Conservation (phyloP, 768 basidiomycete species). For the Rhizopogon vinicolor region DNA sequence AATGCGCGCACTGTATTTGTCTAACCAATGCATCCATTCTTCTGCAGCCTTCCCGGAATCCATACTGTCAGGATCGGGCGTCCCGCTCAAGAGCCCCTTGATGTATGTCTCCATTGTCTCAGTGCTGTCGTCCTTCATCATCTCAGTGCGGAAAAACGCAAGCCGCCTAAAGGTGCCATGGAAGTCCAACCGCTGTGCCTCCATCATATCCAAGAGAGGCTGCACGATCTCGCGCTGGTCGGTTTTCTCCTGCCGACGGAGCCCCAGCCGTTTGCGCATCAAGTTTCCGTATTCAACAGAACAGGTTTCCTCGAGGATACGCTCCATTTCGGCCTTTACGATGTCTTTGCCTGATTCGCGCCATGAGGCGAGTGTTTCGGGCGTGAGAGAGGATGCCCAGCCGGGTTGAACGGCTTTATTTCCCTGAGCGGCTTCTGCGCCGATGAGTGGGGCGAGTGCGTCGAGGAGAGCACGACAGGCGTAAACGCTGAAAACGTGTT, state of each 20-base stretch:
- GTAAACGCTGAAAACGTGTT: slow-evolving; percentile 48
- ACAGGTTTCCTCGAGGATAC: slow-evolving; percentile 53
- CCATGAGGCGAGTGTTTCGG: slow-evolving; percentile 61
- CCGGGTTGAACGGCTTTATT: slow-evolving; percentile 43
- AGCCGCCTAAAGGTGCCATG: slow-evolving; percentile 79
- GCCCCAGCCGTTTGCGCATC: slow-evolving; percentile 81
- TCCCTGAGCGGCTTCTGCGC: slow-evolving; percentile 64
- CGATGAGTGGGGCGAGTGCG: slow-evolving; percentile 80
- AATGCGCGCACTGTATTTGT: slow-evolving; percentile 55
- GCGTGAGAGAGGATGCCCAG: slow-evolving; percentile 56
- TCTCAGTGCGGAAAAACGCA: slow-evolving; percentile 50
- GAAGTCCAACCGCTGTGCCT: slow-evolving; percentile 78
- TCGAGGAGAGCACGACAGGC: slow-evolving; percentile 76
- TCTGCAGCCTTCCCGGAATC: slow-evolving; percentile 40
- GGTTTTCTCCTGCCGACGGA: slow-evolving; percentile 46
- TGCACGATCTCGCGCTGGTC: slow-evolving; percentile 62
- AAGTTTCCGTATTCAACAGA: slow-evolving; percentile 59
- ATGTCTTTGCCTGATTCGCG: slow-evolving; percentile 47
- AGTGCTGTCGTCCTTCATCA: slow-evolving; percentile 16
- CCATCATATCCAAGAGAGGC: slow-evolving; percentile 73
- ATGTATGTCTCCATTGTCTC: slow-evolving; percentile 38
- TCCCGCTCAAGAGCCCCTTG: slow-evolving; percentile 38
- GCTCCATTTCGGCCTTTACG: slow-evolving; percentile 57
- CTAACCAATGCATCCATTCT: slow-evolving; percentile 63
- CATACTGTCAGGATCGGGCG: slow-evolving; percentile 42